These are phyloP conservation scores for Arthrinium phaeospermum DNA, from an alignment of 2,329 filamentous ascomycete species.

Conservation along the genomic window DNA sequence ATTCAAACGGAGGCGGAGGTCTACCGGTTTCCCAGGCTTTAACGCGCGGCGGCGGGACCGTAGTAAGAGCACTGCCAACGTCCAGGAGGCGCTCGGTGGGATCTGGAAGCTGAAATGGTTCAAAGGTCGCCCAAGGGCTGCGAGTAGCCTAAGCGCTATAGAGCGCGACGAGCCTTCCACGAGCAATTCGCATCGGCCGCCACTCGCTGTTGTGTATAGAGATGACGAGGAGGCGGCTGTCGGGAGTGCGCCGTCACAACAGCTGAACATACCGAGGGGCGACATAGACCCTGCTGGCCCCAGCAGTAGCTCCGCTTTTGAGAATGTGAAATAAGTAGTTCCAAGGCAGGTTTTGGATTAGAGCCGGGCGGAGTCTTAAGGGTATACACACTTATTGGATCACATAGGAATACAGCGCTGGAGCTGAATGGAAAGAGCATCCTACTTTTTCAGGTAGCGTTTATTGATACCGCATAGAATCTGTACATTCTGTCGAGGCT, in stretches of 20 bases:
- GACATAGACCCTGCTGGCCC: not conserved
- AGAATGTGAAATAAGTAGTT: not conserved
- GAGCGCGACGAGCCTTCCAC: conserved; percentile 17
- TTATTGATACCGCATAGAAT: conserved; percentile 20
- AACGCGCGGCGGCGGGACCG: conserved; percentile 54
- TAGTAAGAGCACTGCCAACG: conserved; percentile 44
- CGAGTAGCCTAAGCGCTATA: conserved; percentile 23
- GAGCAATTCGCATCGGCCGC: not conserved
- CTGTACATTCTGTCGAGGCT: not conserved
- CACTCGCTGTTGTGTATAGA: conserved; percentile 7
- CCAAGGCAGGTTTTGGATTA: not conserved
- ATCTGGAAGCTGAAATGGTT: conserved; percentile 64
- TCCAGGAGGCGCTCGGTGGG: conserved; percentile 58
- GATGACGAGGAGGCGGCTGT: conserved; percentile 14
- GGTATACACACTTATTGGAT: conserved; percentile 11
- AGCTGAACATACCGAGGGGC: not conserved
- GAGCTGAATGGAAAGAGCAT: conserved; percentile 6
- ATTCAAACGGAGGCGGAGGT: conserved; percentile 57
- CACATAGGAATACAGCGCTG: not conserved
- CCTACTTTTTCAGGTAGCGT: conserved; percentile 10
- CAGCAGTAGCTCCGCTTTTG: not conserved
- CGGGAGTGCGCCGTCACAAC: not conserved
- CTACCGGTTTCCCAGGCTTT: conserved; percentile 67
- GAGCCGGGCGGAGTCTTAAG: not conserved
- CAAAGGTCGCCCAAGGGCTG: conserved; percentile 38